Evolutionary conservation across 805 yeast genomes (phyloP).

Genomic region (Maudiozyma barnettii): DNA sequence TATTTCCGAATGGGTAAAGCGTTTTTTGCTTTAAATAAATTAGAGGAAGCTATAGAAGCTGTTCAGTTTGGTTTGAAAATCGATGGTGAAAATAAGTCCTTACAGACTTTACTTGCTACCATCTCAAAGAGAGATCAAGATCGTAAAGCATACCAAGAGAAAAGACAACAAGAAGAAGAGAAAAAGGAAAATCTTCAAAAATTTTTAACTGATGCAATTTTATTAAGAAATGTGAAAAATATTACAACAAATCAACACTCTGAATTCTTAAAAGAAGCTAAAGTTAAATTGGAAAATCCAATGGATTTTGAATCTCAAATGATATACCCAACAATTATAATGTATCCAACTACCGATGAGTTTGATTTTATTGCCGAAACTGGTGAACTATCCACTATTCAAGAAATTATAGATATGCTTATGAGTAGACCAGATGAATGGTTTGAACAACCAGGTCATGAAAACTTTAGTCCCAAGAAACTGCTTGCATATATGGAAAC

Average conservation of each 20-base stretch:
- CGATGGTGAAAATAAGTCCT: slow-evolving; percentile 51
- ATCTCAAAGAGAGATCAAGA: slow-evolving; percentile 34
- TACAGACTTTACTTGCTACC: slow-evolving; percentile 37
- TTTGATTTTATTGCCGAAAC: slow-evolving; percentile 72
- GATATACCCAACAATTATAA: slow-evolving; percentile 67
- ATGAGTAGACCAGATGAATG: slow-evolving; percentile 60
- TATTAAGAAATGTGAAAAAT: slow-evolving; percentile 45
- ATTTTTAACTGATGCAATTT: slow-evolving; percentile 49
- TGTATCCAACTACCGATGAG: slow-evolving; percentile 78
- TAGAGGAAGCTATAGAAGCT: slow-evolving; percentile 63
- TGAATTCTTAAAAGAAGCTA: slow-evolving; percentile 45
- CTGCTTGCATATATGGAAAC: slow-evolving; percentile 79
- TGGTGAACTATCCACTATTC: slow-evolving; percentile 61
- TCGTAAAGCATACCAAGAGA: slow-evolving; percentile 23
- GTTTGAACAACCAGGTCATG: slow-evolving; percentile 52
- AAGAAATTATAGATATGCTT: slow-evolving; percentile 51
- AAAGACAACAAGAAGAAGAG: slow-evolving; percentile 14
- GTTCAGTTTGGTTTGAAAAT: slow-evolving; percentile 53
- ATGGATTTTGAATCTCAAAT: slow-evolving; percentile 67
- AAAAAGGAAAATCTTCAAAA: slow-evolving; percentile 33
- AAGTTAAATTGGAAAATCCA: slow-evolving; percentile 51
- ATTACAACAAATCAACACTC: slow-evolving; percentile 45
- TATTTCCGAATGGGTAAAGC: slow-evolving; percentile 80
- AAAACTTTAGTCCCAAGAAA: slow-evolving; percentile 46
- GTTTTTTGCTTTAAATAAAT: slow-evolving; percentile 53